Conservation (phyloP, 768 basidiomycete genomes). For the Hydnomerulius pinastri region DNA sequence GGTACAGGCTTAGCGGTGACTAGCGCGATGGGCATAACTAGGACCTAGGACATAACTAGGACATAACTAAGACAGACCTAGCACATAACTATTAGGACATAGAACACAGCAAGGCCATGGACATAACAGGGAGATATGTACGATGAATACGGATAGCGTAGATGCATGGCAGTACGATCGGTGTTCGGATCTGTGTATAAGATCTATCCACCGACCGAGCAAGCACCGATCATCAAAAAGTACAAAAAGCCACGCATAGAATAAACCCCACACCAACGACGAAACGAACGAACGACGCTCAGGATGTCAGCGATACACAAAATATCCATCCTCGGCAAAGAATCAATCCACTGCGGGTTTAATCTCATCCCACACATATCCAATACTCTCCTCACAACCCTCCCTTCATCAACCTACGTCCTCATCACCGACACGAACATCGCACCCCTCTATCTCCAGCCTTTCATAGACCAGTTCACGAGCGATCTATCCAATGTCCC, state of each 20-base stretch:
- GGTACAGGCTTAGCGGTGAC: neutral
- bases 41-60: too few relatives aligned
- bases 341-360: constrained; percentile 92
- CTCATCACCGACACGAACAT: constrained; percentile 93
- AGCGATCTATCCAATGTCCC: constrained; percentile 28
- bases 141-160: too few relatives aligned
- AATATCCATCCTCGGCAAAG: constrained; percentile 81
- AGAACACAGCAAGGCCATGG: too few relatives aligned
- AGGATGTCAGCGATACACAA: constrained; percentile 35
- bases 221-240: too few relatives aligned
- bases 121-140: too few relatives aligned
- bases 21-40: neutral
- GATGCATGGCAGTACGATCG: neutral
- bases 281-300: neutral
- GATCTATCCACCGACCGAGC: neutral
- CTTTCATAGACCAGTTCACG: constrained; percentile 69
- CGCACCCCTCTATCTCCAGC: constrained; percentile 72
- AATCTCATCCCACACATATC: constrained; percentile 89
- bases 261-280: too few relatives aligned
- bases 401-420: constrained; percentile 85
- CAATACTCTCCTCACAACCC: constrained; percentile 63
- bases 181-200: neutral
- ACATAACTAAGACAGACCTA: too few relatives aligned
- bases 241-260: neutral
- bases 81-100: too few relatives aligned